These are phyloP conservation scores for Globisporangium cystogenes DNA, from an alignment of 352 stramenopile genomes.

Conservation along the genomic window DNA sequence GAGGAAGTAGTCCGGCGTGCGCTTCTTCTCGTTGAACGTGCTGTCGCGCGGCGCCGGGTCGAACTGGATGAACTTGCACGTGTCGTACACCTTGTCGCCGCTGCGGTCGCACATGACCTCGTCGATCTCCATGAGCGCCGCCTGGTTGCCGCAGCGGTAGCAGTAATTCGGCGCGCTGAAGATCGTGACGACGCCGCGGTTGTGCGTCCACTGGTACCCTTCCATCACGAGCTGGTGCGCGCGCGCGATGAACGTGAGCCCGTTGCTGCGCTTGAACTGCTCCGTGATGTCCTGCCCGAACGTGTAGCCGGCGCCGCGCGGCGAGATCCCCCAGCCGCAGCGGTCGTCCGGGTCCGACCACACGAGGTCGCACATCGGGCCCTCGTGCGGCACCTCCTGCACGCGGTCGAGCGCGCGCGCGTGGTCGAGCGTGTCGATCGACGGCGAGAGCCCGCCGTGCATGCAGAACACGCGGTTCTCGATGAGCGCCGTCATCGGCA, in stretches of 20 bases:
- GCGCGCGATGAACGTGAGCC: slow-evolving; percentile 81
- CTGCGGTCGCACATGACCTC: slow-evolving; percentile 86
- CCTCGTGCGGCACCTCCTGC: slow-evolving; percentile 85
- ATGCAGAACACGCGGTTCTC: slow-evolving; percentile 89
- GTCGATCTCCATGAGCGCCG: slow-evolving; percentile 94
- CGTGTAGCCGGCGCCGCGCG: slow-evolving; percentile 80
- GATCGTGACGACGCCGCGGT: slow-evolving; percentile 90
- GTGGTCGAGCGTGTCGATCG: slow-evolving; percentile 87
- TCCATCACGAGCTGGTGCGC: slow-evolving; percentile 93
- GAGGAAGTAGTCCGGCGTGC: slow-evolving; percentile 91
- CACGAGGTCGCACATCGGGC: slow-evolving; percentile 85
- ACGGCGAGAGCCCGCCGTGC: slow-evolving; percentile 85
- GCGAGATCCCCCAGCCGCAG: slow-evolving; percentile 84
- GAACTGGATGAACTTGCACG: slow-evolving; percentile 92
- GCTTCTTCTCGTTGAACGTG: slow-evolving; percentile 91
- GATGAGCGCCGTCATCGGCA: slow-evolving; percentile 86
- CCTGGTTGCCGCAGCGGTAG: slow-evolving; percentile 96
- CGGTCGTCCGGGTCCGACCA: slow-evolving; percentile 88
- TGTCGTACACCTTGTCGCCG: slow-evolving; percentile 88
- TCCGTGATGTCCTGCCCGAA: slow-evolving; percentile 87
- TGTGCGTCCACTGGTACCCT: slow-evolving; percentile 92
- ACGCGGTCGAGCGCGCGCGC: slow-evolving; percentile 77
- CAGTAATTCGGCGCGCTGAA: slow-evolving; percentile 94
- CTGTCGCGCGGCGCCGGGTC: slow-evolving; percentile 87
- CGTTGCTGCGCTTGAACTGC: slow-evolving; percentile 89